Conservation (phyloP, 2,329 filamentous ascomycete species). For the Exophiala calicioides region DNA sequence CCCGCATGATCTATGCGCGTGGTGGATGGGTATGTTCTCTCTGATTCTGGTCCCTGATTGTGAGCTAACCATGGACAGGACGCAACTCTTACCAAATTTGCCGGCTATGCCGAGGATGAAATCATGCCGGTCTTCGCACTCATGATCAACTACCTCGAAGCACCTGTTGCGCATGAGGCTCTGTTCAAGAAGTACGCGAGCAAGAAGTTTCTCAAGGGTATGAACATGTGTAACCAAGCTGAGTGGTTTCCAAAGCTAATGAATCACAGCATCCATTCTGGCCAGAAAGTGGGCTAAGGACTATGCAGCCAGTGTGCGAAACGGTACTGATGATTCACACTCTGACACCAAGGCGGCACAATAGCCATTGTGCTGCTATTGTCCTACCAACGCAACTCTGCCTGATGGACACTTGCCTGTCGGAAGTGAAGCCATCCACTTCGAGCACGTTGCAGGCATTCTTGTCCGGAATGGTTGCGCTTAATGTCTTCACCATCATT, state of each 20-base stretch:
- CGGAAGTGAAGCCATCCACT: conserved; percentile 7
- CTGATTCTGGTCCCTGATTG: neutral
- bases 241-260: conserved; percentile 30
- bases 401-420: too few relatives aligned
- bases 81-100: conserved; percentile 81
- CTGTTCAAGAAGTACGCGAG: conserved; percentile 99
- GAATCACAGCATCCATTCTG: conserved; percentile 74
- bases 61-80: conserved; percentile 57
- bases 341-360: conserved; percentile 23
- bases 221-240: conserved; percentile 33
- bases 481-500: conserved; percentile 21
- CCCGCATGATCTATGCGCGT: conserved; percentile 84
- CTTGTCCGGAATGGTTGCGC: conserved; percentile 13
- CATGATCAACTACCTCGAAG: conserved; percentile 94
- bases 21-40: conserved; percentile 76
- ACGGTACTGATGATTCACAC: conserved; percentile 21
- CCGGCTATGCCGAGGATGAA: conserved; percentile 89
- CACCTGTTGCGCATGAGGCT: conserved; percentile 88
- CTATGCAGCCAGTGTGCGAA: conserved; percentile 45
- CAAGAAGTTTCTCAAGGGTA: conserved; percentile 99
- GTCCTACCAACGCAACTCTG: too few relatives aligned
- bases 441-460: too few relatives aligned
- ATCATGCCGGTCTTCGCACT: conserved; percentile 88
- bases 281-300: conserved; percentile 93
- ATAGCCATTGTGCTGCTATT: conserved; percentile 6